Conservation (phyloP, 2,329 filamentous ascomycete genomes). For the Calonectria hawksworthii region DNA sequence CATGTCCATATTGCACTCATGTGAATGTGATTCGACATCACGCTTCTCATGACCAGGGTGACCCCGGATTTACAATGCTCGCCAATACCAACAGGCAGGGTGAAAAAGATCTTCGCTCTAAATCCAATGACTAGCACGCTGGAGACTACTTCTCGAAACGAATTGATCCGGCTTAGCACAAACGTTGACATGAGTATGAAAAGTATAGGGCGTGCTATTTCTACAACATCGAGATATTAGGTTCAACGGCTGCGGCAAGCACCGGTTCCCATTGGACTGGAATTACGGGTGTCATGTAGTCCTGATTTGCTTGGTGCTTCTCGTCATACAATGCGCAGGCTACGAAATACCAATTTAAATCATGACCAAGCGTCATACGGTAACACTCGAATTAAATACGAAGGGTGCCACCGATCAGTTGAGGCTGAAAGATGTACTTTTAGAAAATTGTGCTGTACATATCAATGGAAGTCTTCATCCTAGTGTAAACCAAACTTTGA, state of each 20-base stretch:
- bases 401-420: slow-evolving; percentile 79
- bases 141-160: neutral
- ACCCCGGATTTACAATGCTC: neutral
- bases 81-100: neutral
- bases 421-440: slow-evolving; percentile 66
- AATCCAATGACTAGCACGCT: neutral
- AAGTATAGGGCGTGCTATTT: slow-evolving; percentile 49
- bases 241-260: slow-evolving; percentile 75
- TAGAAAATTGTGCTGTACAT: slow-evolving; percentile 52
- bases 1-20: neutral
- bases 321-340: slow-evolving; percentile 66
- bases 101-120: neutral
- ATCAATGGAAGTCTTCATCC: slow-evolving; percentile 70
- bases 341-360: slow-evolving; percentile 64
- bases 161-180: slow-evolving; percentile 55
- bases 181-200: slow-evolving; percentile 61
- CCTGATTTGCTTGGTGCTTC: slow-evolving; percentile 68
- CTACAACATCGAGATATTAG: slow-evolving; percentile 63
- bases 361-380: slow-evolving; percentile 71
- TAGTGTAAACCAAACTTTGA: slow-evolving; percentile 78
- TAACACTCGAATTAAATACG: slow-evolving; percentile 77
- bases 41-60: neutral
- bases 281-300: slow-evolving; percentile 70
- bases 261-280: slow-evolving; percentile 73
- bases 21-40: neutral